These are phyloP conservation scores for Salix dunnii DNA, from an alignment of 345 rosid species.

Conservation along the genomic window DNA sequence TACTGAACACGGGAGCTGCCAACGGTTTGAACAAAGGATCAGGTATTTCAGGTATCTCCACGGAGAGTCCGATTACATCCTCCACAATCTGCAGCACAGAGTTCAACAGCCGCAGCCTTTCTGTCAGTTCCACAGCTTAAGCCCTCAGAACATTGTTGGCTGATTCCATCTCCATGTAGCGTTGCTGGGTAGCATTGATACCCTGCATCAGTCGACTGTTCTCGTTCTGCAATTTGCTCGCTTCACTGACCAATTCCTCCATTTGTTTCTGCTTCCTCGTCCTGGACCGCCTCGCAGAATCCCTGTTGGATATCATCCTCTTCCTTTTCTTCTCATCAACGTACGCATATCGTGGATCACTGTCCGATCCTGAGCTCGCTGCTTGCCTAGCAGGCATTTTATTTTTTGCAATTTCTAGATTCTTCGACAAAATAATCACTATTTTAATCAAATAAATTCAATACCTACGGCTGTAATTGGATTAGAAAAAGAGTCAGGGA, in stretches of 20 bases:
- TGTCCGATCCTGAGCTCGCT: conserved; percentile 63
- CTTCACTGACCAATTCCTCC: conserved; percentile 56
- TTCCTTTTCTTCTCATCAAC: conserved; percentile 77
- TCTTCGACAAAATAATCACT: background rate
- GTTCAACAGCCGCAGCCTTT: conserved; percentile 49
- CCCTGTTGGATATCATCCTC: conserved; percentile 85
- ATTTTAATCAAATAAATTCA: background rate
- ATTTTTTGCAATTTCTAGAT: background rate
- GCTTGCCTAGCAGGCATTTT: conserved; percentile 37
- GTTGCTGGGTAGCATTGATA: conserved; percentile 30
- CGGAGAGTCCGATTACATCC: conserved; percentile 46
- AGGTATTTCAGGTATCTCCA: conserved; percentile 76
- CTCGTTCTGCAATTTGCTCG: conserved; percentile 43
- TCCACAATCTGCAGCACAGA: conserved; percentile 57
- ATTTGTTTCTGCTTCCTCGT: conserved; percentile 72
- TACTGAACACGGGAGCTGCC: conserved; percentile 54
- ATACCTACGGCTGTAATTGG: background rate
- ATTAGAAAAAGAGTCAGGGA: background rate
- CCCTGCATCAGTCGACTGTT: conserved; percentile 33
- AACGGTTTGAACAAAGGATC: conserved; percentile 49
- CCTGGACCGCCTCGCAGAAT: conserved; percentile 82
- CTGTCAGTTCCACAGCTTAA: conserved; percentile 61
- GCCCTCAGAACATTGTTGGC: conserved; percentile 66
- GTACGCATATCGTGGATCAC: conserved; percentile 43
- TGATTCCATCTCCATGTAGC: conserved; percentile 48